Evolutionary conservation across 1,139 yeast genomes (phyloP).

Genomic region (Yamadazyma songkhlaensis): DNA sequence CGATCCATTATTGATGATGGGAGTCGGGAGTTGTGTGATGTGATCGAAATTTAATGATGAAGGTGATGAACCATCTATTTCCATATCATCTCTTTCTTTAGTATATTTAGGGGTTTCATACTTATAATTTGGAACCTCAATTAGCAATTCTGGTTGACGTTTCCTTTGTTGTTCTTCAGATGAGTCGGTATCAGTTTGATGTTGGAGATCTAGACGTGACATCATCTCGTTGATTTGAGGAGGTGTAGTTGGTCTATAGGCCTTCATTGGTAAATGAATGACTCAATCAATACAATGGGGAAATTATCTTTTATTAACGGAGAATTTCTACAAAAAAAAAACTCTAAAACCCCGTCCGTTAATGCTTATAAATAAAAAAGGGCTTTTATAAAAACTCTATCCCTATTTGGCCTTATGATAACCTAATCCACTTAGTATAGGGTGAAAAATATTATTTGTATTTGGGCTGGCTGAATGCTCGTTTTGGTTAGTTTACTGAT

Average conservation of each 20-base stretch:
- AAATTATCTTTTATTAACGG: no score
- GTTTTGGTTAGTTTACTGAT: no score
- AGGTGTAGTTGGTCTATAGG: neutral
- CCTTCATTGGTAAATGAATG: neutral
- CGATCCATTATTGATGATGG: constrained; percentile 49
- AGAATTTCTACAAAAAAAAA: no score
- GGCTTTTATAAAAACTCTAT: no score
- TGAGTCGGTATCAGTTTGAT: neutral
- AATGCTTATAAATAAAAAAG: no score
- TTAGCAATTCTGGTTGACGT: constrained; percentile 5
- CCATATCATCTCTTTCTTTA: constrained; percentile 2
- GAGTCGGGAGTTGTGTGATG: constrained; percentile 55
- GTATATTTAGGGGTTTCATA: neutral
- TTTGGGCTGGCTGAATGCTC: no score
- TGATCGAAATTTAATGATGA: constrained; percentile 36
- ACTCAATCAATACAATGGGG: no score
- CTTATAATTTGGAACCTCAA: constrained; percentile 5
- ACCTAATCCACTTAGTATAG: no score
- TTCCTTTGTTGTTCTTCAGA: neutral
- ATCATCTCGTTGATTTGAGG: neutral
- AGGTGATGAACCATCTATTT: constrained; percentile 7
- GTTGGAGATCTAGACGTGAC: neutral
- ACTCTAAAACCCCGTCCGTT: no score
- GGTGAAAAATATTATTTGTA: no score
- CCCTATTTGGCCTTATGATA: no score